phyloP scores from a whole-genome alignment of 2,329 filamentous ascomycete species.

The Metarhizium album region DNA sequence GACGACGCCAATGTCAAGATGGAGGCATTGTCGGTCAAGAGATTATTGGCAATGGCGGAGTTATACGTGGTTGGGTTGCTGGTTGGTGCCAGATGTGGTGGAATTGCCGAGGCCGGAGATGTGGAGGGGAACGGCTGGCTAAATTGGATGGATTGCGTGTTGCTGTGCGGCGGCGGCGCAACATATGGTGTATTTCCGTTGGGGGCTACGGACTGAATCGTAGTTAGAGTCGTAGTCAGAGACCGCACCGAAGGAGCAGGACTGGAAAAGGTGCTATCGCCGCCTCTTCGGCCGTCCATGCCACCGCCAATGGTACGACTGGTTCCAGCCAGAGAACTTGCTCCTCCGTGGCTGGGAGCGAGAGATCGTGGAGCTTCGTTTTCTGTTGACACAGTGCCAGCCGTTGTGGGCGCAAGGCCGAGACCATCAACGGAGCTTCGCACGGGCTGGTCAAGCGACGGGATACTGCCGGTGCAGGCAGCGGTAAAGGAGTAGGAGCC shows the following conservation, averaged over 20 bases:
- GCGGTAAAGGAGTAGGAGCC: slow-evolving; percentile 47
- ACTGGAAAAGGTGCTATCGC: slow-evolving; percentile 69
- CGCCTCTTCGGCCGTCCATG: slow-evolving; percentile 57
- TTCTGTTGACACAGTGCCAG: slow-evolving; percentile 74
- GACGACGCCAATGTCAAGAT: slow-evolving; percentile 78
- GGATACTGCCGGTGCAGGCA: slow-evolving; percentile 40
- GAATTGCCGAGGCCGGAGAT: slow-evolving; percentile 61
- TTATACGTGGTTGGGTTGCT: slow-evolving; percentile 60
- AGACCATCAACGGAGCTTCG: slow-evolving; percentile 49
- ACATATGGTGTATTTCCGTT: slow-evolving; percentile 31
- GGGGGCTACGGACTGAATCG: slow-evolving; percentile 65
- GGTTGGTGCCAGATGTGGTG: slow-evolving; percentile 52
- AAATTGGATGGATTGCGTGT: slow-evolving; percentile 46
- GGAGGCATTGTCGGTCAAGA: slow-evolving; percentile 75
- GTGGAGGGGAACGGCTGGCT: slow-evolving; percentile 53
- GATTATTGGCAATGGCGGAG: slow-evolving; percentile 70
- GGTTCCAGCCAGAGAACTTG: slow-evolving; percentile 60
- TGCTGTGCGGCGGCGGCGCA: slow-evolving; percentile 24
- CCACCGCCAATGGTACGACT: slow-evolving; percentile 57
- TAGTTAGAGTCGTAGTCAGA: slow-evolving; percentile 73
- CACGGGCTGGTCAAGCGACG: slow-evolving; percentile 48
- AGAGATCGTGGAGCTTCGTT: slow-evolving; percentile 64
- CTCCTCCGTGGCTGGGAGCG: slow-evolving; percentile 58
- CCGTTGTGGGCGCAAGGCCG: slow-evolving; percentile 41
- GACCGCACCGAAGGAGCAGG: slow-evolving; percentile 72